Evolutionary conservation across 2,329 filamentous ascomycete species (phyloP).

Genomic region (Pseudocercospora eumusae): DNA sequence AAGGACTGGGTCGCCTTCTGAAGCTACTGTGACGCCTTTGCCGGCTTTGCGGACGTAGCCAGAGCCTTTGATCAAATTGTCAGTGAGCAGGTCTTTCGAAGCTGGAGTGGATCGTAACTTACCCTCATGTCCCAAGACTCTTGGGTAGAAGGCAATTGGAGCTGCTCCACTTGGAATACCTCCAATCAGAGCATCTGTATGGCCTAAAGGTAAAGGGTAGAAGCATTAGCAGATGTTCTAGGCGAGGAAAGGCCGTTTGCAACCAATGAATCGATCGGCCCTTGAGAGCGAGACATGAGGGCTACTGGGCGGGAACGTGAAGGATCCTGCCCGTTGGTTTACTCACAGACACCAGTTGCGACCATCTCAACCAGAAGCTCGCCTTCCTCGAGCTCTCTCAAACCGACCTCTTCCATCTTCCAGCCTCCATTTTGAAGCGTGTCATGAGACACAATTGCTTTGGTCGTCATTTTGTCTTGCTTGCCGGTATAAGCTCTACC

Average conservation of each 20-base stretch:
- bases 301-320: too few relatives aligned
- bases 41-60: slow-evolving; percentile 54
- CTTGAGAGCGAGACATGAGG: too few relatives aligned
- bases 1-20: slow-evolving; percentile 51
- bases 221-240: too few relatives aligned
- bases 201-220: too few relatives aligned
- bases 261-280: too few relatives aligned
- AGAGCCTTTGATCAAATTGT: slow-evolving; percentile 35
- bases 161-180: slow-evolving; percentile 40
- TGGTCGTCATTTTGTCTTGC: slow-evolving; percentile 29
- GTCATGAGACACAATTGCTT: slow-evolving; percentile 45
- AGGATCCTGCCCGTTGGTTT: too few relatives aligned
- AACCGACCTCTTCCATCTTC: slow-evolving; percentile 44
- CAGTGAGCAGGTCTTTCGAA: background rate
- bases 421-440: slow-evolving; percentile 43
- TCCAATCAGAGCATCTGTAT: slow-evolving; percentile 56
- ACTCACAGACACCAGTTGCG: slow-evolving; percentile 56
- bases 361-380: slow-evolving; percentile 58
- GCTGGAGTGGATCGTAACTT: background rate
- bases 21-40: slow-evolving; percentile 44
- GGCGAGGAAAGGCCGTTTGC: too few relatives aligned
- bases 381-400: slow-evolving; percentile 45
- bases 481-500: slow-evolving; percentile 15
- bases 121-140: slow-evolving; percentile 59
- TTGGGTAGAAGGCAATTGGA: slow-evolving; percentile 47